Percentiles rank a stretch among this genome's conserved stretches.
Evolutionary conservation across 2,329 filamentous ascomycete species (phyloP).

Genomic region (Fusarium neocosmosporiellum): DNA sequence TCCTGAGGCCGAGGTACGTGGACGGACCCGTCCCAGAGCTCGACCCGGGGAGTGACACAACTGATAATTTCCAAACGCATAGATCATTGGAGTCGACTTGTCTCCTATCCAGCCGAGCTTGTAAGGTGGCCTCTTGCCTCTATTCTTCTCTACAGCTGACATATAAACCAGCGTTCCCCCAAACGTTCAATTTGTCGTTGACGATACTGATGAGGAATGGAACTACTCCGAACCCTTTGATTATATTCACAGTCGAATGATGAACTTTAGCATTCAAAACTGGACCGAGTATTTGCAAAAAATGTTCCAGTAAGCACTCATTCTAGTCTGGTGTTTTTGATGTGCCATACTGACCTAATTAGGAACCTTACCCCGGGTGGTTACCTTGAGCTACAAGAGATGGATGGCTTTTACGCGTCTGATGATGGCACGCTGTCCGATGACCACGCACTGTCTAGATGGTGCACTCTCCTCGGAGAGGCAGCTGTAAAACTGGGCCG

Average conservation of each 20-base stretch:
- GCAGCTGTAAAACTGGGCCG: neutral
- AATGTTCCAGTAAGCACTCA: neutral
- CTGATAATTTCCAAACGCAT: neutral
- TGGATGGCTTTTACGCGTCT: neutral
- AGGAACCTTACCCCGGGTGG: neutral
- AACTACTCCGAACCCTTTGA: neutral
- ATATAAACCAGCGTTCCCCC: neutral
- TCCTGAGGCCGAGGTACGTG: neutral
- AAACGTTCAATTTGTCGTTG: neutral
- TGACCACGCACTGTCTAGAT: neutral
- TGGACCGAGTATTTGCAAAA: neutral
- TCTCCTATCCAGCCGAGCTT: neutral
- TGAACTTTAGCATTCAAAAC: neutral
- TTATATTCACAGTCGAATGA: neutral
- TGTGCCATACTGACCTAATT: neutral
- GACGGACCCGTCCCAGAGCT: neutral
- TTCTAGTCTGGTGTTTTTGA: accelerated
- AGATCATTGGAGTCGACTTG: neutral
- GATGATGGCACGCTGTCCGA: neutral
- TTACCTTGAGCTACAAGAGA: neutral
- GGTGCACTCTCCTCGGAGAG: neutral
- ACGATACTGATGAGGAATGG: neutral
- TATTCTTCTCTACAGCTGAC: neutral
- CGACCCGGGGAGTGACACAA: neutral
- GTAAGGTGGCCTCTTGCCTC: neutral